Conservation (phyloP, 2,329 filamentous ascomycete genomes). For the Epichloe baconii region DNA sequence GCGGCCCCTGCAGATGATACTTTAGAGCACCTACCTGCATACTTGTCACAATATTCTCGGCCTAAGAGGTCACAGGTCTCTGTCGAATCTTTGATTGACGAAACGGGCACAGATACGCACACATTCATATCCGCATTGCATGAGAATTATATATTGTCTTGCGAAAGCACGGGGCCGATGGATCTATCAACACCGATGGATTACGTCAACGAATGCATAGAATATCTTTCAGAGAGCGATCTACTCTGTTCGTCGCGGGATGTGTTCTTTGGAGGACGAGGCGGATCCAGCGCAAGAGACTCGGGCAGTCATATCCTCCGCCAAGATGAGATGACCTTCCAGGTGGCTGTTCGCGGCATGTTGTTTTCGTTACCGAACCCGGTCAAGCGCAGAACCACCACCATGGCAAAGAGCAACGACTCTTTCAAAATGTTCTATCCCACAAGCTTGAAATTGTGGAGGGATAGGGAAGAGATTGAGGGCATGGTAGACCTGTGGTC, state of each 20-base stretch:
- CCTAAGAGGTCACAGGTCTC: slow-evolving; percentile 51
- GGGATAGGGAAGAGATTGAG: slow-evolving; percentile 68
- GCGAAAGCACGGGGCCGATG: slow-evolving; percentile 40
- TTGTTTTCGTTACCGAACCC: slow-evolving; percentile 76
- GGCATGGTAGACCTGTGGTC: slow-evolving; percentile 59
- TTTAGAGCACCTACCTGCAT: slow-evolving; percentile 44
- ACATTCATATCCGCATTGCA: slow-evolving; percentile 86
- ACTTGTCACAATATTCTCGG: slow-evolving; percentile 43
- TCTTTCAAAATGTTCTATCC: slow-evolving; percentile 90
- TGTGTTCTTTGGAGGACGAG: slow-evolving; percentile 50
- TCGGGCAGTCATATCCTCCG: slow-evolving; percentile 61
- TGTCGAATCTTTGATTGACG: slow-evolving; percentile 72
- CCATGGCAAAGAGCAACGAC: slow-evolving; percentile 37
- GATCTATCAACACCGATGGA: slow-evolving; percentile 54
- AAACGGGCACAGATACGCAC: slow-evolving; percentile 81
- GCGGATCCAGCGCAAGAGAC: slow-evolving; percentile 39
- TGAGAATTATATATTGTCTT: slow-evolving; percentile 87
- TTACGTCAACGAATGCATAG: slow-evolving; percentile 72
- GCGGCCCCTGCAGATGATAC: slow-evolving; percentile 25
- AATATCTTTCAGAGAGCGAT: slow-evolving; percentile 77
- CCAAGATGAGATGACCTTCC: slow-evolving; percentile 89
- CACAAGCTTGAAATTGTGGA: slow-evolving; percentile 70
- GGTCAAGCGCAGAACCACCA: slow-evolving; percentile 54
- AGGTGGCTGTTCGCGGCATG: slow-evolving; percentile 76
- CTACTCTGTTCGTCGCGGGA: slow-evolving; percentile 64